A percentile compares a stretch with the other conserved stretches of the same genome.
Conservation (phyloP, 2,329 filamentous ascomycete genomes). For the Aspergillus sp. region DNA sequence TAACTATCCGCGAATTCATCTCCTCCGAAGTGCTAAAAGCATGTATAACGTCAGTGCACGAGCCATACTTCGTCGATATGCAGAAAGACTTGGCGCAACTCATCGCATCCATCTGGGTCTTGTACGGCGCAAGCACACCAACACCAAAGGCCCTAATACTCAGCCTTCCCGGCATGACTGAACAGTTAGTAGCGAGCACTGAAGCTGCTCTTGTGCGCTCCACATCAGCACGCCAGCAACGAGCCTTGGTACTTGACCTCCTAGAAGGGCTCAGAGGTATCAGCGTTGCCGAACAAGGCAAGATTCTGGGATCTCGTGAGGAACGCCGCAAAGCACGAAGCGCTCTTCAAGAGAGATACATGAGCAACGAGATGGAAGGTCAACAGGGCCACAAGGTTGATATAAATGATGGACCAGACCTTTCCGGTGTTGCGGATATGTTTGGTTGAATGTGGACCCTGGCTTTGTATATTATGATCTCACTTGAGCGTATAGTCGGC, state of each 20-base stretch:
- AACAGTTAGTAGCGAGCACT: conserved; percentile 65
- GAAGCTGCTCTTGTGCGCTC: conserved; percentile 58
- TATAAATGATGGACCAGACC: conserved; percentile 50
- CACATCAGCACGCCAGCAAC: conserved; percentile 69
- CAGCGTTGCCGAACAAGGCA: conserved; percentile 90
- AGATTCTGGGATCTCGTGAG: conserved; percentile 56
- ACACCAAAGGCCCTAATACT: conserved; percentile 77
- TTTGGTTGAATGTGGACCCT: conserved; percentile 39
- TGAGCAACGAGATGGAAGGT: conserved; percentile 45
- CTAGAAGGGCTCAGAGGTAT: conserved; percentile 85
- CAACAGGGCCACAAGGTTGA: conserved; percentile 42
- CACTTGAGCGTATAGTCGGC: background rate
- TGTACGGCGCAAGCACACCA: conserved; percentile 67
- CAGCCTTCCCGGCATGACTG: conserved; percentile 73
- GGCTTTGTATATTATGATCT: conserved; percentile 20
- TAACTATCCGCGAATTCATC: conserved; percentile 83
- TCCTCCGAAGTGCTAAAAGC: conserved; percentile 84
- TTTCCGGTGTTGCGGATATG: conserved; percentile 55
- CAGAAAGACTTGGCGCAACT: conserved; percentile 88
- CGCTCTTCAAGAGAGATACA: conserved; percentile 43
- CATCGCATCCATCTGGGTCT: conserved; percentile 79
- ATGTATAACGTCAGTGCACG: conserved; percentile 85
- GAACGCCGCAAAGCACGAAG: conserved; percentile 44
- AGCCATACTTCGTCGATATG: conserved; percentile 93
- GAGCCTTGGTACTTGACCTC: conserved; percentile 78